phyloP scores from a whole-genome alignment of 495 filamentous ascomycete species.

The Gamarada debralockiae region DNA sequence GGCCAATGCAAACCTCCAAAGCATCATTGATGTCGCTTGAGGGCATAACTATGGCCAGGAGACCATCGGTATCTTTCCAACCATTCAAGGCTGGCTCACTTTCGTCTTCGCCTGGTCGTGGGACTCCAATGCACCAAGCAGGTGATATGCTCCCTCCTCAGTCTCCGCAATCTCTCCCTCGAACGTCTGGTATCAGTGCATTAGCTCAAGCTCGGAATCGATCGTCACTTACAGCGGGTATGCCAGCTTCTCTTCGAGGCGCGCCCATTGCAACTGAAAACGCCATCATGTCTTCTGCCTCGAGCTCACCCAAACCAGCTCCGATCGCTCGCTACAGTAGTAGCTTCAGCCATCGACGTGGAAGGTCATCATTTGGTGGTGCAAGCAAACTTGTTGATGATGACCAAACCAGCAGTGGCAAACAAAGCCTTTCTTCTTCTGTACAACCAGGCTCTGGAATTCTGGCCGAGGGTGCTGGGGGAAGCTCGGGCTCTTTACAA shows the following conservation, averaged over 20 bases:
- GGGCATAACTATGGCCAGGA: conserved; percentile 34
- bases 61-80: conserved; percentile 89
- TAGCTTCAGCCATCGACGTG: conserved; percentile 83
- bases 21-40: conserved; percentile 55
- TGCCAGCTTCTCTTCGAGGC: conserved; percentile 59
- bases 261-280: conserved; percentile 52
- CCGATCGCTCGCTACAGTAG: conserved; percentile 70
- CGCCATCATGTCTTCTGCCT: conserved; percentile 53
- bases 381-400: conserved; percentile 67
- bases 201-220: conserved; percentile 63
- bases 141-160: conserved; percentile 37
- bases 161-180: conserved; percentile 59
- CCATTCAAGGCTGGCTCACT: conserved; percentile 94
- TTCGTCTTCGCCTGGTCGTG: conserved; percentile 71
- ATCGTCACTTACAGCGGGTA: conserved; percentile 59
- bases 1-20: conserved; percentile 55
- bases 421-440: conserved; percentile 72
- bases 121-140: conserved; percentile 6
- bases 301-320: conserved; percentile 71
- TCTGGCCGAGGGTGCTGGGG: conserved; percentile 67
- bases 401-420: conserved; percentile 82
- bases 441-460: conserved; percentile 84
- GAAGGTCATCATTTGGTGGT: conserved; percentile 68
- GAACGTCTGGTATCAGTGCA: conserved; percentile 46
- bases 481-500: conserved; percentile 74